Evolutionary conservation across 495 filamentous ascomycete genomes (phyloP).

Genomic region (Alectoria sarmentosa): DNA sequence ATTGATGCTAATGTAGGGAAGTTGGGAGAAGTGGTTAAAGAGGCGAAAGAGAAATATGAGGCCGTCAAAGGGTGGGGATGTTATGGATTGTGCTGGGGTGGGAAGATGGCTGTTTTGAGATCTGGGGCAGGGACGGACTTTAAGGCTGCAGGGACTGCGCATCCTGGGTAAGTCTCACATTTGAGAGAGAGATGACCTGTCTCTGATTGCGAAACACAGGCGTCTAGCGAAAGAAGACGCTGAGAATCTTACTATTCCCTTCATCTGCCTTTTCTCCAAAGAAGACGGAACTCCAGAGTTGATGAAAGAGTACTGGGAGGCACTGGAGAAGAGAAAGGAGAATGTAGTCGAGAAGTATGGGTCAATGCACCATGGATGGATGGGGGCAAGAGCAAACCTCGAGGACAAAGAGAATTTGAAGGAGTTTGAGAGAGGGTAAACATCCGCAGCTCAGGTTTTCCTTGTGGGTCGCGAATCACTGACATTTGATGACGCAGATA

Average conservation of each 20-base stretch:
- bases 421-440: slow-evolving; percentile 49
- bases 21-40: slow-evolving; percentile 21
- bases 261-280: slow-evolving; percentile 47
- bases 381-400: slow-evolving; percentile 52
- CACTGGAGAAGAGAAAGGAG: slow-evolving; percentile 30
- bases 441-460: slow-evolving; percentile 5
- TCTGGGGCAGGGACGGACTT: slow-evolving; percentile 33
- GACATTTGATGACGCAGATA: slow-evolving; percentile 27
- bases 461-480: background rate
- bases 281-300: slow-evolving; percentile 43
- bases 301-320: slow-evolving; percentile 11
- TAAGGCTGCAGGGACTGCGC: slow-evolving; percentile 42
- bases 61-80: slow-evolving; percentile 36
- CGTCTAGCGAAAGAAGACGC: slow-evolving; percentile 39
- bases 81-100: slow-evolving; percentile 47
- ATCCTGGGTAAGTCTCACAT: slow-evolving; percentile 37
- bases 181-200: background rate
- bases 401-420: slow-evolving; percentile 41
- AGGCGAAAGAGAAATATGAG: slow-evolving; percentile 30
- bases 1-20: slow-evolving; percentile 18
- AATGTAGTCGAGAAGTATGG: slow-evolving; percentile 45
- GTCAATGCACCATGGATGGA: slow-evolving; percentile 55
- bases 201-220: slow-evolving; percentile 24
- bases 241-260: slow-evolving; percentile 41
- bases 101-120: slow-evolving; percentile 29